phyloP scores from a whole-genome alignment of 345 rosid genomes.

The Geranium rotundifolium region DNA sequence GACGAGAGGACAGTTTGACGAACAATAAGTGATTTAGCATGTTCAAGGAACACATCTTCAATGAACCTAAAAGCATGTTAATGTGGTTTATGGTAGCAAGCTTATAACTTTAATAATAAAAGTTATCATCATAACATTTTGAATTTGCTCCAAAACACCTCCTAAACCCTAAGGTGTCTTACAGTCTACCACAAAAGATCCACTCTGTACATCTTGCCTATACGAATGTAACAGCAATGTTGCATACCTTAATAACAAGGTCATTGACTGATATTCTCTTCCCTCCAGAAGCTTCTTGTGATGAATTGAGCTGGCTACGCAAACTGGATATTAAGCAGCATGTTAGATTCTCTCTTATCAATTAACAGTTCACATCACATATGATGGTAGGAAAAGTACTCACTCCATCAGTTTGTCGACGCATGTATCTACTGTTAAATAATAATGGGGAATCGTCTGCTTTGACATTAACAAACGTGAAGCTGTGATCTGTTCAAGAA shows the following conservation, averaged over 20 bases:
- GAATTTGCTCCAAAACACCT: background rate
- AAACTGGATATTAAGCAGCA: constrained; percentile 35
- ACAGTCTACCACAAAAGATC: background rate
- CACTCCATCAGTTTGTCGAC: constrained; percentile 91
- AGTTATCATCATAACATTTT: background rate
- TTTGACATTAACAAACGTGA: constrained; percentile 81
- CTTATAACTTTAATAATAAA: background rate
- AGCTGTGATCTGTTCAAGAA: constrained; percentile 62
- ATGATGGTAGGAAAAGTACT: constrained; percentile 15
- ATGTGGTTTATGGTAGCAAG: background rate
- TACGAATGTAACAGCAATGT: background rate
- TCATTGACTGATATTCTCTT: constrained; percentile 86
- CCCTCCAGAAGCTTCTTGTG: constrained; percentile 90
- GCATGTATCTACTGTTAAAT: constrained; percentile 79
- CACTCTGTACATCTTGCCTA: background rate
- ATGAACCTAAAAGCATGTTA: too few relatives aligned
- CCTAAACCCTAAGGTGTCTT: background rate
- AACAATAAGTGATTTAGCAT: background rate
- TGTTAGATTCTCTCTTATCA: constrained; percentile 4
- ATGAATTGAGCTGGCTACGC: constrained; percentile 63
- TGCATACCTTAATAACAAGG: constrained; percentile 86
- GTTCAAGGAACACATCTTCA: background rate
- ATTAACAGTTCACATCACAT: background rate
- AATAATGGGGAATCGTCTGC: constrained; percentile 97
- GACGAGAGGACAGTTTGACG: background rate